These are phyloP conservation scores for Ceratobasidium sp. DNA, from an alignment of 1,284 basidiomycete genomes.

Conservation along the genomic window DNA sequence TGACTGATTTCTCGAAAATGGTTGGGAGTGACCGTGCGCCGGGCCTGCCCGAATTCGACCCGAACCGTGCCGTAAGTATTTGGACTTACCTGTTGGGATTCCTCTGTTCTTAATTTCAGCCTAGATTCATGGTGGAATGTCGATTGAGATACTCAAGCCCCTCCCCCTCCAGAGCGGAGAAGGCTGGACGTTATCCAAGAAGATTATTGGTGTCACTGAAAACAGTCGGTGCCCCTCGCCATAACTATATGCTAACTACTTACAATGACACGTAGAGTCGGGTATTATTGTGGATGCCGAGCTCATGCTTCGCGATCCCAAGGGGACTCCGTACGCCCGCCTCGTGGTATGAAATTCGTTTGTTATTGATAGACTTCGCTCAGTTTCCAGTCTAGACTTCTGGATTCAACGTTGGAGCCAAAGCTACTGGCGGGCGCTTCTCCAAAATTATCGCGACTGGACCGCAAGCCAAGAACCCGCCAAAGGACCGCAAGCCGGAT, in stretches of 20 bases:
- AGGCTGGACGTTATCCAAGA: slow-evolving; percentile 69
- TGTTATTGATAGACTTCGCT: slow-evolving; percentile 37
- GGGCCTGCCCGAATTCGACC: slow-evolving; percentile 70
- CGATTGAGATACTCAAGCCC: slow-evolving; percentile 73
- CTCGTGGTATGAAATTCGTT: slow-evolving; percentile 60
- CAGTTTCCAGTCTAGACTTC: slow-evolving; percentile 58
- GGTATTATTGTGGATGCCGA: slow-evolving; percentile 77
- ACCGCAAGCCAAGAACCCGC: slow-evolving; percentile 66
- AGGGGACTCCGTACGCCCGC: slow-evolving; percentile 70
- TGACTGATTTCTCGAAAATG: slow-evolving; percentile 68
- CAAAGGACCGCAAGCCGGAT: slow-evolving; percentile 71
- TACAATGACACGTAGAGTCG: slow-evolving; percentile 58
- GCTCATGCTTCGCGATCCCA: slow-evolving; percentile 65
- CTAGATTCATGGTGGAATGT: slow-evolving; percentile 76
- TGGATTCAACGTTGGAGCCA: slow-evolving; percentile 76
- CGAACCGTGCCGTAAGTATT: slow-evolving; percentile 65
- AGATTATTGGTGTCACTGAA: slow-evolving; percentile 72
- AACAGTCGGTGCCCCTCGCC: slow-evolving; percentile 64
- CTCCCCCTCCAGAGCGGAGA: slow-evolving; percentile 69
- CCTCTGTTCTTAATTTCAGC: neutral
- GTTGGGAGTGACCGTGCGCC: slow-evolving; percentile 56
- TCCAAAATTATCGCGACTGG: slow-evolving; percentile 67
- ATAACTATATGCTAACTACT: neutral
- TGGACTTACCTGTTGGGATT: neutral
- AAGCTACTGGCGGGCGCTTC: slow-evolving; percentile 71